Conservation (phyloP, 2,329 filamentous ascomycete species). For the Neonectria neomacrospora region DNA sequence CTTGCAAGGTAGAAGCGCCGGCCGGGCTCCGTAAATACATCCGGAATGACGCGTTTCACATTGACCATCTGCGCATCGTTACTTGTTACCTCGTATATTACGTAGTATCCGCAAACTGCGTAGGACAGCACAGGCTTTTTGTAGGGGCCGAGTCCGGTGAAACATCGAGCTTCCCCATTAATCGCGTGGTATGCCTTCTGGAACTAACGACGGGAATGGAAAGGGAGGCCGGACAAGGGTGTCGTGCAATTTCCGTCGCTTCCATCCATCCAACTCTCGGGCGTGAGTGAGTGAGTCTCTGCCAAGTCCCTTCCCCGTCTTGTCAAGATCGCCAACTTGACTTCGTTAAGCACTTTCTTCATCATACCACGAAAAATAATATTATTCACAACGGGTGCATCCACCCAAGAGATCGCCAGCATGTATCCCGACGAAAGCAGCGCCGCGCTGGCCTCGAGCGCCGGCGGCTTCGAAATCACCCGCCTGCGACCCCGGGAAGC, state of each 20-base stretch:
- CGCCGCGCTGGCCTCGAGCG: slow-evolving; percentile 20
- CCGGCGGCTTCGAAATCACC: slow-evolving; percentile 25
- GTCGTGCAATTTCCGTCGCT: slow-evolving; percentile 21
- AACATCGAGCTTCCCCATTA: slow-evolving; percentile 34
- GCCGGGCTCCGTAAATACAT: background rate
- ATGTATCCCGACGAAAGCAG: slow-evolving; percentile 32
- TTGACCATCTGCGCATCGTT: slow-evolving; percentile 2
- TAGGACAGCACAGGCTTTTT: too few relatives aligned
- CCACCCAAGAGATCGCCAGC: background rate
- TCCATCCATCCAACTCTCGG: background rate
- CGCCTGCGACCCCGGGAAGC: slow-evolving; percentile 36
- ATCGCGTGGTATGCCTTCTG: slow-evolving; percentile 28
- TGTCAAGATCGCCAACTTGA: slow-evolving; percentile 2
- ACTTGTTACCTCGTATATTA: too few relatives aligned
- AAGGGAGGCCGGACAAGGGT: slow-evolving; percentile 17
- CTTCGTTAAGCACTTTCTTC: background rate
- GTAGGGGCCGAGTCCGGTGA: slow-evolving; percentile 34
- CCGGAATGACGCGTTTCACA: slow-evolving; percentile 19
- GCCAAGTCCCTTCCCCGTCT: background rate
- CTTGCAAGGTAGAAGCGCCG: background rate
- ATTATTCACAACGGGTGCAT: background rate
- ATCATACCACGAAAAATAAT: background rate
- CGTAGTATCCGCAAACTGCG: too few relatives aligned
- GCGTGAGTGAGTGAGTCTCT: background rate
- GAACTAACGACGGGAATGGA: slow-evolving; percentile 23